These are phyloP conservation scores for Picea mariana DNA, from an alignment of 83 land plant species.

Conservation along the genomic window DNA sequence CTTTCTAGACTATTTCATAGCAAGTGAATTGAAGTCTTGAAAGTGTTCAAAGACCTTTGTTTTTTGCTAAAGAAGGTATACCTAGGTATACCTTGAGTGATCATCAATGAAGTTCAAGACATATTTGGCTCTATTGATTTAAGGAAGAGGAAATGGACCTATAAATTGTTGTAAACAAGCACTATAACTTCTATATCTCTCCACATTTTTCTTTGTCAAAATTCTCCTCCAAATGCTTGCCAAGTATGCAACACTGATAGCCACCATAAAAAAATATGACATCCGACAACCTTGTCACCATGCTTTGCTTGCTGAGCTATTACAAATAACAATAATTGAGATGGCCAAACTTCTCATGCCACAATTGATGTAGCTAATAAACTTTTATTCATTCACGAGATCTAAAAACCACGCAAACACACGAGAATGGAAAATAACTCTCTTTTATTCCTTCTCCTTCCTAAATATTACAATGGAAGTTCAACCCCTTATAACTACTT, in stretches of 20 bases:
- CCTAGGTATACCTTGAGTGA: not conserved
- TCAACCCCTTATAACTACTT: too few relatives aligned
- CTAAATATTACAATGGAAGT: too few relatives aligned
- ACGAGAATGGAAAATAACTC: too few relatives aligned
- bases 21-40: not conserved
- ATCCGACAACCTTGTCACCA: too few relatives aligned
- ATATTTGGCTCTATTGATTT: not conserved
- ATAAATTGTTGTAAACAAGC: not conserved
- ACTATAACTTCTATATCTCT: not conserved
- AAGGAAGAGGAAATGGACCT: not conserved
- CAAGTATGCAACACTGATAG: not conserved
- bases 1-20: not conserved
- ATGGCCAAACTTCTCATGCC: too few relatives aligned
- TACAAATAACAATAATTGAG: too few relatives aligned
- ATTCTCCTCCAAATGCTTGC: not conserved
- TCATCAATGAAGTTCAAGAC: not conserved
- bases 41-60: not conserved
- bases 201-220: not conserved
- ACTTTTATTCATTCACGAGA: too few relatives aligned
- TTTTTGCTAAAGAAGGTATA: not conserved
- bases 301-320: too few relatives aligned
- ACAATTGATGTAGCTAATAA: too few relatives aligned
- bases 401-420: too few relatives aligned
- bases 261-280: not conserved
- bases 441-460: too few relatives aligned